Evolutionary conservation across 108 stramenopile genomes (phyloP), one percentile per base, ranked within the genome.

Genomic region (Skeletonema menzelii): DNA sequence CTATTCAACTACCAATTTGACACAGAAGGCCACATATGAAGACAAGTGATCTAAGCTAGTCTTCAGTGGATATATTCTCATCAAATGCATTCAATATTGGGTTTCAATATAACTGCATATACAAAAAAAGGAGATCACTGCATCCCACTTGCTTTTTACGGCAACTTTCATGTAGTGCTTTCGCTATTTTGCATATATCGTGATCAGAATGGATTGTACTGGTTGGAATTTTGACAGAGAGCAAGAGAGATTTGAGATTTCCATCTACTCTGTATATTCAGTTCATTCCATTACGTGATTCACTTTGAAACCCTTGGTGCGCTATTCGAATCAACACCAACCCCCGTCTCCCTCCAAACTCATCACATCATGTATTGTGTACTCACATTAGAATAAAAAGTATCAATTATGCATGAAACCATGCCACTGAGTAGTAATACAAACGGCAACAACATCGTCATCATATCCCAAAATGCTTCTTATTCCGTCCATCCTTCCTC

Each of bases 1-100:
- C 87, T 88, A 83, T 86, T 69, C 78, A 79, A 62, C 31, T 70
- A 68, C 66, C 78, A 66, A 27, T 66, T 74, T 40, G 34, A 75
- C 26, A 35, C 26, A 58, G 53, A 64, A 32, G 20, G 34, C 62
- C 57, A 65, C 65, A 63, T 56, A 37, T 37, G 35, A 27, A 32
- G 42, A 31, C 37, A 64, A 63, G 49, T 31, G 42, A 63, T 49
- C 32, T 26, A 73, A 73, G 30, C 34, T 55, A 38, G 27, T 46
- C 38, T 24, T 67, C 55, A 57, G 58, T 64, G 35, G 10, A 37
- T 37, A 12, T 37, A 67, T 31, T 63, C 27, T 14, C 57, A 59
- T 22, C 42, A 37, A 37, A 37, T 12, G 12, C 66, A 47, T 68
- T 76, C 42, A 44, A 53, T 69, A 4, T 69, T 40, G 68, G 68